These are phyloP conservation scores for Suillus placidus DNA, from an alignment of 768 basidiomycete genomes.

Conservation along the genomic window DNA sequence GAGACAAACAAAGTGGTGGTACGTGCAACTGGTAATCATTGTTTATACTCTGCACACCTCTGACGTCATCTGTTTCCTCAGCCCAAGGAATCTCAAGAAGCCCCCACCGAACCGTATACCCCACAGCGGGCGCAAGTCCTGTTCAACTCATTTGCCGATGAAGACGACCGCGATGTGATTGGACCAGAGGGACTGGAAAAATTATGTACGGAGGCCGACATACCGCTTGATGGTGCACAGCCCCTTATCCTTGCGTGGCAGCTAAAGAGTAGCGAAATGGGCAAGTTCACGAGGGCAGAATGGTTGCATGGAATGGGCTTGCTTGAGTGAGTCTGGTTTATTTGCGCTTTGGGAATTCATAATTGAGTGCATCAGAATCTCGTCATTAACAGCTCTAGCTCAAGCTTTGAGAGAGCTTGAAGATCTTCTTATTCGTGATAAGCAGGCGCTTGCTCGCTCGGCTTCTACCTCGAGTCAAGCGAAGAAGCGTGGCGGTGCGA, in stretches of 20 bases:
- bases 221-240: slow-evolving; percentile 71
- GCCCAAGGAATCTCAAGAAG: slow-evolving; percentile 11
- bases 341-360: not conserved
- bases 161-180: slow-evolving; percentile 51
- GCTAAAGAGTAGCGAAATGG: slow-evolving; percentile 70
- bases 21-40: slow-evolving; percentile 18
- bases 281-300: slow-evolving; percentile 65
- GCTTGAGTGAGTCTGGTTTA: slow-evolving; percentile 42
- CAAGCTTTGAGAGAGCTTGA: slow-evolving; percentile 63
- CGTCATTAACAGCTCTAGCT: slow-evolving; percentile 51
- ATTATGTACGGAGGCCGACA: slow-evolving; percentile 69
- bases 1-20: slow-evolving; percentile 34
- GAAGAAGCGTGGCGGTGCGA: slow-evolving; percentile 34
- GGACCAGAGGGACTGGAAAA: slow-evolving; percentile 73
- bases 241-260: slow-evolving; percentile 81
- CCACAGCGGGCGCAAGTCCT: slow-evolving; percentile 52
- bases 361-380: slow-evolving; percentile 37
- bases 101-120: slow-evolving; percentile 44
- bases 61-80: not conserved
- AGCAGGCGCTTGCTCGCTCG: slow-evolving; percentile 37
- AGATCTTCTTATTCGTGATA: slow-evolving; percentile 54
- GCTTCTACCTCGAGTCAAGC: slow-evolving; percentile 25
- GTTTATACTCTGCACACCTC: slow-evolving; percentile 24
- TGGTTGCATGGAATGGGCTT: slow-evolving; percentile 63
- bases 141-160: slow-evolving; percentile 67